Conservation (phyloP, 2,329 filamentous ascomycete genomes). For the Triangularia verruculosa region DNA sequence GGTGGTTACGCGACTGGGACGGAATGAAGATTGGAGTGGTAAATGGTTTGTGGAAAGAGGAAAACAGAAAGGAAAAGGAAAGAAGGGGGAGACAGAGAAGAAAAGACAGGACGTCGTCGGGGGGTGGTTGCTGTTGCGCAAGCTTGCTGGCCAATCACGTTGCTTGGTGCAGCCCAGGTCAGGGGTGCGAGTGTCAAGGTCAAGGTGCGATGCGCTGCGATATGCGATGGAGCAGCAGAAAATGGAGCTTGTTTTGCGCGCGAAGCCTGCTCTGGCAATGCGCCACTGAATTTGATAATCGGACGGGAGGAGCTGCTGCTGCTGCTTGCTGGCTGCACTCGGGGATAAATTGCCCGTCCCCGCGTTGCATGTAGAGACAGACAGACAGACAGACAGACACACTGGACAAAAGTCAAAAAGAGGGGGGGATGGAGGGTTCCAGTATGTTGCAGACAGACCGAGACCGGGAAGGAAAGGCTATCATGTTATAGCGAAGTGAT, state of each 20-base stretch:
- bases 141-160: slow-evolving; percentile 31
- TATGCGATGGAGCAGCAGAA: slow-evolving; percentile 4
- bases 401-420: background rate
- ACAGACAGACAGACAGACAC: background rate
- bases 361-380: background rate
- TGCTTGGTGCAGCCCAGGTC: slow-evolving; percentile 13
- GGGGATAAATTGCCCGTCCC: background rate
- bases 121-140: slow-evolving; percentile 27
- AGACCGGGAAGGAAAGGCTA: background rate
- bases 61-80: slow-evolving; percentile 11
- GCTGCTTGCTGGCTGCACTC: too few relatives aligned
- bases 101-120: slow-evolving; percentile 26
- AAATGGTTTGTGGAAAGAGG: slow-evolving; percentile 1
- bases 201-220: slow-evolving; percentile 7
- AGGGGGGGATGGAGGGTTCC: background rate
- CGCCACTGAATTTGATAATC: background rate
- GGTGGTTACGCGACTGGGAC: slow-evolving; percentile 9
- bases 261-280: background rate
- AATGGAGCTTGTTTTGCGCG: background rate
- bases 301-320: too few relatives aligned
- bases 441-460: background rate
- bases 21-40: slow-evolving; percentile 2
- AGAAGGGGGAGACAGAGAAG: slow-evolving; percentile 4
- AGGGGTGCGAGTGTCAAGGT: slow-evolving; percentile 2
- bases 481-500: background rate